Base-by-base conservation (phyloP, 2,329 filamentous ascomycete genomes). In the Talaromyces islandicus region DNA sequence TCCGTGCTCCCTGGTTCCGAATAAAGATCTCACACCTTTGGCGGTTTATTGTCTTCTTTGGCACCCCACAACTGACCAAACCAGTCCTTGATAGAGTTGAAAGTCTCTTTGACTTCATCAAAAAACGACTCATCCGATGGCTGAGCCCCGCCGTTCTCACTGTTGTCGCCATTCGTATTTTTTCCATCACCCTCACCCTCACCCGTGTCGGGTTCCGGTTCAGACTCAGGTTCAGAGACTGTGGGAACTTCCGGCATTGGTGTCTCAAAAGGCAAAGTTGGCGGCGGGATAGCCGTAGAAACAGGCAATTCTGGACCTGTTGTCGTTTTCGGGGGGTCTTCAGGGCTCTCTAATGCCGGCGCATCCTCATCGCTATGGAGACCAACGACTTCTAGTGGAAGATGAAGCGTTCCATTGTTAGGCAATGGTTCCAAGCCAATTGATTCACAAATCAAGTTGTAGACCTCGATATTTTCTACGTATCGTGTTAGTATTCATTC, bases 361-460 rank as follows among this genome's bases (percentile, higher is more conserved):
- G 67, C 64, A 57, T 71, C 66, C 27, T 69, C 65, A 58, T 79
- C 77, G 10, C 75, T 77, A 65, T 81, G 78, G 25, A 79, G 66
- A 2, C 78, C 78, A 1, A 76, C 67, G 6, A 77, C 71, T 54
- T 74, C 71, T 50, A 81, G 62, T n/a, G 78, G 78, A 6, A 81
- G 73, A 54, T 73, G 75, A 25, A 97, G 77, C 0, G 92, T 96
- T 55, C 93, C 93, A 70, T 97, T 97, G 72, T 96, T 97, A 0
- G 90, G 85, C 58, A 82, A 81, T 0, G 92, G 90, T 4, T 74
- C 73, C 60, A 97, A 78, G 12, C 88, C 87, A 27, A 97, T 76
- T 0, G 90, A 92, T 75, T 97, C 92, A 72, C 93, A 97, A 51
- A 97, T 76, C 63, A 97, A 90, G 69, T 96, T 96, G 77, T 97